Base-by-base conservation (phyloP, 768 basidiomycete species). In the Termitomyces sp. region DNA sequence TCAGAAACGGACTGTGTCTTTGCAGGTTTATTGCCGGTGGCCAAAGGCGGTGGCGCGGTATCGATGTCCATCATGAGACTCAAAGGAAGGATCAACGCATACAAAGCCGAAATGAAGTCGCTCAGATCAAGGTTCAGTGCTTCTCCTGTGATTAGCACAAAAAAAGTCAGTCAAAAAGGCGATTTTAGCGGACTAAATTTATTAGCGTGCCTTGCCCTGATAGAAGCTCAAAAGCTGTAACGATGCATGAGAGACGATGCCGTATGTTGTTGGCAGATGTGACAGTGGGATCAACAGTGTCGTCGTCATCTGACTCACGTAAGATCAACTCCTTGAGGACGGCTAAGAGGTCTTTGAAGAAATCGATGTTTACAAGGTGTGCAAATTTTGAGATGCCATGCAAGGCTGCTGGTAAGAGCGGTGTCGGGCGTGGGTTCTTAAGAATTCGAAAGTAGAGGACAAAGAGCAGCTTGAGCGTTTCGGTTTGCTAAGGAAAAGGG, bases 331-430 rank as follows among this genome's bases (percentile, higher is more conserved):
- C 82, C 75, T 91, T 91, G 38, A 99, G 79, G 6, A 95, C 92
- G 57, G 85, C 81, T 79, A 99, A 83, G 51, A 99, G 80, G 76
- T 99, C 97, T 69, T 90, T 89, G 85, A 98, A 99, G 77, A 99
- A 98, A 73, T 99, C 96, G 67, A 98, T 85, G 74, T 97, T 99
- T 73, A 99, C 94, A 60, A 98, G 85, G 72, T 98, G 97, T 1
- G 96, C 90, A 70, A 93, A 98, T 76, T 87, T 89, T 3, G 95
- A 88, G 68, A 98, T 91, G 63, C 97, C 97, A 68, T 90, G 88
- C 64, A 99, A 80, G 46, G 95, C 96, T 36, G 91, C 84, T 22
- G 94, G 88, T 15, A 98, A 81, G 9, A 98, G 81, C 18, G 87
- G 84, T 1, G 91, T 91, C 36, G 89, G 87, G 24, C 78, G 80